Evolutionary conservation across 176 grass and related monocot species (phyloP), one percentile per base, ranked within the genome.

Genomic region (Hordeum marinum): DNA sequence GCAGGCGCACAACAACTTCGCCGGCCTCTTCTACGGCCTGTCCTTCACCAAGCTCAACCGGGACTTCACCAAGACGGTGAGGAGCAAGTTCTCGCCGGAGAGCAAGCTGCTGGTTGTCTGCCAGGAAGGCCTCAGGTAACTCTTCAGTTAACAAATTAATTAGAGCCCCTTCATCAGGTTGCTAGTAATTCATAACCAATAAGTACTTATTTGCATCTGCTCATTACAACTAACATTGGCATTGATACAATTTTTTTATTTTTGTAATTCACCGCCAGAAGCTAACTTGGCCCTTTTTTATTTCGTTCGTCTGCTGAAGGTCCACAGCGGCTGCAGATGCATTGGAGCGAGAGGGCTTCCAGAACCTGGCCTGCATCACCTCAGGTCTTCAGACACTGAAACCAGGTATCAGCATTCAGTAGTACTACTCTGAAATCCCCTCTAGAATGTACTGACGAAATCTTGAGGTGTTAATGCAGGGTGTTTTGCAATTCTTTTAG

Each of bases 121-220:
- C 79, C 93, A 98, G 80, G 95, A 95, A 93, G 93, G 95, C 18
- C 87, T 98, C 78, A 90, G 95, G 95, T 98, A 37, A n/a, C 43
- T 72, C 31, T 62, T 61, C 31, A 42, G 21, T 59, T 15, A 13
- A 43, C 45, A 75, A 26, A 10, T 41, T 36, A 7, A 35, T 41
- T 43, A 29, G 9, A 20, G 29, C 6, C 25, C 8, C 41, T 42
- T 57, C 82, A 32, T 43, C 77, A 73, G n/a, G 17, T 27, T 50
- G 45, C 20, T 42, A 21, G 2, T 21, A 17, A 29, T 68, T 68
- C 34, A 39, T 13, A 68, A 67, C 14, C 29, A 12, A 11, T 48
- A 20, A 15, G 2, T 20, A 35, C 43, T 52, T 72, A 68, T 11
- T 46, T 54, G 40, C 39, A 58, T 27, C 14, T 36, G 8, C 34